phyloP scores from a whole-genome alignment of 495 filamentous ascomycete genomes.

The Pyrenula massariospora region DNA sequence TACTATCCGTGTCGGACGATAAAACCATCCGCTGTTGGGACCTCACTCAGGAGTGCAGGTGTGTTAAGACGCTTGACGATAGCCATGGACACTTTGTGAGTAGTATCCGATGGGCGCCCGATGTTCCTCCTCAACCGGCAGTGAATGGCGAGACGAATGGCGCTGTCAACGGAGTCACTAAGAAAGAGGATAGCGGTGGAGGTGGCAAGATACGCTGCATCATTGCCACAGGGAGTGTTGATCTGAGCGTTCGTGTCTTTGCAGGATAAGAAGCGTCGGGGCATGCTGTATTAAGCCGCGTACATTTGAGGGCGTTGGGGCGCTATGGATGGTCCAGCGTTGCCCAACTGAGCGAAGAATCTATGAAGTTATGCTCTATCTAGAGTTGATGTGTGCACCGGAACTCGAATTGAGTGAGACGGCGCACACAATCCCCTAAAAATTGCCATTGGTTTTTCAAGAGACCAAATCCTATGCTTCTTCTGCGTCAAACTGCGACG shows the following conservation, averaged over 20 bases:
- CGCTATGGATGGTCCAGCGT: not conserved
- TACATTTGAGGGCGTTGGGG: not conserved
- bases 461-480: too few species aligned
- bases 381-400: too few species aligned
- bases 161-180: conserved; percentile 19
- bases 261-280: conserved; percentile 20
- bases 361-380: not conserved
- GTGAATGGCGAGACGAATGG: conserved; percentile 41
- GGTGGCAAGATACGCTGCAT: conserved; percentile 39
- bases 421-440: too few species aligned
- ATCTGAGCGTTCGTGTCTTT: conserved; percentile 50
- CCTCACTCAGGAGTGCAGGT: conserved; percentile 76
- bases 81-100: conserved; percentile 81
- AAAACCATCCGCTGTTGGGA: conserved; percentile 95
- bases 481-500: too few species aligned
- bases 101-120: conserved; percentile 86
- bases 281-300: too few species aligned
- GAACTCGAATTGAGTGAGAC: too few species aligned
- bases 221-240: conserved; percentile 53
- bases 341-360: not conserved
- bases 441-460: too few species aligned
- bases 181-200: conserved; percentile 16
- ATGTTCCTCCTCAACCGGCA: conserved; percentile 45
- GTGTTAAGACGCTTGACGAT: conserved; percentile 71
- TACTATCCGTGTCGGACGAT: conserved; percentile 78